Evolutionary conservation across 208 protist genomes (phyloP).

Genomic region (Wallacemonas collosoma): DNA sequence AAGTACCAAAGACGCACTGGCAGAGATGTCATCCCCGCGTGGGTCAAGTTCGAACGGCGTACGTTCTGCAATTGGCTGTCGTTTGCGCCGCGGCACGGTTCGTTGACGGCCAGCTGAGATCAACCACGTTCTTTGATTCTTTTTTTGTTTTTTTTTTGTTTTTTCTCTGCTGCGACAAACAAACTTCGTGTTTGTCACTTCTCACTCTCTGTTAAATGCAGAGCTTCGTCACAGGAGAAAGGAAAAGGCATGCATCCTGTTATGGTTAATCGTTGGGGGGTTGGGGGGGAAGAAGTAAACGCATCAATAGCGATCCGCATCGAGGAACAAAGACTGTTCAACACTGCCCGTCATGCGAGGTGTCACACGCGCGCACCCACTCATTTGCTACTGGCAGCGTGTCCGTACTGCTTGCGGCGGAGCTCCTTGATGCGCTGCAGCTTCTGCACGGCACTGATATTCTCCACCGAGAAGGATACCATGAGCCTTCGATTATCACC

Average conservation of each 20-base stretch:
- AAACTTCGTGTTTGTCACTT: too few species aligned
- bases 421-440: constrained; percentile 83
- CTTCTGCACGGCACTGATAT: constrained; percentile 89
- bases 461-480: constrained; percentile 93
- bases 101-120: background rate
- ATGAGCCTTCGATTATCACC: constrained; percentile 83
- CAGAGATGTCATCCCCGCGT: too few species aligned
- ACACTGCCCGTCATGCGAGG: background rate
- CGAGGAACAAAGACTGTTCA: constrained; percentile 9
- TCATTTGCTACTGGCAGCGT: background rate
- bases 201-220: background rate
- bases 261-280: constrained; percentile 4
- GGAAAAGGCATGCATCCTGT: background rate
- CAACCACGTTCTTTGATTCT: background rate
- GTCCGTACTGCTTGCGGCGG: constrained; percentile 14
- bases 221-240: constrained; percentile 4
- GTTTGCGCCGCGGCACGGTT: too few species aligned
- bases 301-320: constrained; percentile 5
- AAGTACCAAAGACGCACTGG: too few species aligned
- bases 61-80: too few species aligned
- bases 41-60: too few species aligned
- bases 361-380: background rate
- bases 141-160: background rate
- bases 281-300: constrained; percentile 17
- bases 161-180: background rate